Evolutionary conservation across 179 eudicot genomes (phyloP), one percentile per base, ranked within the genome.

Genomic region (Gypsophila paniculata): DNA sequence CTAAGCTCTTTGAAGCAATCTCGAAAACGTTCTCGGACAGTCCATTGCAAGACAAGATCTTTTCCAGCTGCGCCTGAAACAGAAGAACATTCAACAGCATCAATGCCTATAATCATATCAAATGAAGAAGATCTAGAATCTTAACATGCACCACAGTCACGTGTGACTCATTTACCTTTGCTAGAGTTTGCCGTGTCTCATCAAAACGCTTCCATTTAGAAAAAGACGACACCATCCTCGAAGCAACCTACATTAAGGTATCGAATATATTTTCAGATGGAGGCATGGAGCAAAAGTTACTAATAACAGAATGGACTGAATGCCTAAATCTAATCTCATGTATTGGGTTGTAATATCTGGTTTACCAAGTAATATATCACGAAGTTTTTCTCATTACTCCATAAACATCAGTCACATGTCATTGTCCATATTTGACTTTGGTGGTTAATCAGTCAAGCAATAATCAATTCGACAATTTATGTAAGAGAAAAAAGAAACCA

Each of bases 1-100:
- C 97, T 85, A 95, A 84, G 77, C 99, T 95, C 84, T 92, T 95
- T 1, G 95, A 95, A 36, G 96, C 95, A 73, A 95, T 95, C 88
- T 92, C 99, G 64, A 78, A 92, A 59, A 95, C 96, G 73, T 95
- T 95, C 79, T 95, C 99, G 0, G 99, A 92, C 4, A 95, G 87
- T 66, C 99, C 99, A 64, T 87, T 86, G 5, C 88, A 42, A 1
- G 91, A 82, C 87, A 92, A 76, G 51, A 92, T 92, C 96, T 87
- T 87, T 84, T 95, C 97, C 82, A 95, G 82, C 54, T 88, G 99
- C 26, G 85, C 99, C 99, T 91, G 91, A 61, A 61, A 77, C 58
- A 1, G 26, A 2, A 36, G 12, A 5, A 49, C 46, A 42, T 49
- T 48, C 42, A n/a, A 42, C 34, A 19, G 23, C 14, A 23, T 38